Conservation (phyloP, 2,329 filamentous ascomycete genomes). For the Aspergillus candidus region DNA sequence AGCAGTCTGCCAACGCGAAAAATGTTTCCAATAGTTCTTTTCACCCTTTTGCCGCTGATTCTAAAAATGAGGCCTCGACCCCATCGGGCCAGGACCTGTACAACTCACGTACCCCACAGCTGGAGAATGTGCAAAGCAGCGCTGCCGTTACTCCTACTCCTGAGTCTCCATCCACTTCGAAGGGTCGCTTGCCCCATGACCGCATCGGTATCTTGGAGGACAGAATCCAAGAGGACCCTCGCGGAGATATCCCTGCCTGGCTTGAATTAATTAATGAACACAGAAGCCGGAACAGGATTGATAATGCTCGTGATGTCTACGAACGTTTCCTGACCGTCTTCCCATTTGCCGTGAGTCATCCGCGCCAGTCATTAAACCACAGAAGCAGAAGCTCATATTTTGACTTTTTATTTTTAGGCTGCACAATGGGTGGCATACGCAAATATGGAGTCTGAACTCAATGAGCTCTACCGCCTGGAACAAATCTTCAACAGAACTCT, state of each 20-base stretch:
- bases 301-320: slow-evolving; percentile 73
- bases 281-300: slow-evolving; percentile 71
- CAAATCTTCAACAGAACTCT: slow-evolving; percentile 77
- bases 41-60: slow-evolving; percentile 42
- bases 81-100: slow-evolving; percentile 33
- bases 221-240: slow-evolving; percentile 83
- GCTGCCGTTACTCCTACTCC: slow-evolving; percentile 36
- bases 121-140: slow-evolving; percentile 30
- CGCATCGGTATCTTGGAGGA: slow-evolving; percentile 77
- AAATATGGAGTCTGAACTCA: slow-evolving; percentile 80
- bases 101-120: slow-evolving; percentile 28
- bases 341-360: slow-evolving; percentile 73
- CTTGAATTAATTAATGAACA: slow-evolving; percentile 78
- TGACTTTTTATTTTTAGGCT: slow-evolving; percentile 51
- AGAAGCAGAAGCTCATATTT: slow-evolving; percentile 28
- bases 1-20: slow-evolving; percentile 43
- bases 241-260: slow-evolving; percentile 91
- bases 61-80: slow-evolving; percentile 37
- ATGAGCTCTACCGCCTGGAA: slow-evolving; percentile 75
- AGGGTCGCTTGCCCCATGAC: slow-evolving; percentile 62
- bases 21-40: slow-evolving; percentile 48
- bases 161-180: slow-evolving; percentile 40
- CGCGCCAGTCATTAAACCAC: background rate
- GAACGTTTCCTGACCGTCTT: slow-evolving; percentile 84
- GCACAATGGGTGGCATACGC: slow-evolving; percentile 87